A percentile compares a stretch with the other conserved stretches of the same genome.
These are phyloP conservation scores for Excoecaria cochinchinensis DNA, from an alignment of 345 rosid genomes.

Conservation along the genomic window DNA sequence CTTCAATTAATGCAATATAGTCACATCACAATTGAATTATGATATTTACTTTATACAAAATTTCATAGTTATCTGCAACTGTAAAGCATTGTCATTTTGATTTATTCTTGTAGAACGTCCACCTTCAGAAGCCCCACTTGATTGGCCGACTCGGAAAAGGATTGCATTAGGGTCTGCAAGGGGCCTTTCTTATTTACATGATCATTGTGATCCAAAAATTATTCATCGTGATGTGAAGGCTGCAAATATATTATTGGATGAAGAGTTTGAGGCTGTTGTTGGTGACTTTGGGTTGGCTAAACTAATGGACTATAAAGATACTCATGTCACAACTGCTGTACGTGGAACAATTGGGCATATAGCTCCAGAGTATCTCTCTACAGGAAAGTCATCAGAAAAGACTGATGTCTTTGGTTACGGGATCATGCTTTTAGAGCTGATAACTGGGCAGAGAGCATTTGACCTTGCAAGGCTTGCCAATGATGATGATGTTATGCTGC, in stretches of 20 bases:
- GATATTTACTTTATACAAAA: background rate
- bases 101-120: slow-evolving; percentile 25
- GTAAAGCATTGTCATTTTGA: background rate
- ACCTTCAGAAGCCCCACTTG: slow-evolving; percentile 26
- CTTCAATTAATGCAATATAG: background rate
- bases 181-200: slow-evolving; percentile 32
- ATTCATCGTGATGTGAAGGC: slow-evolving; percentile 38
- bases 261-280: slow-evolving; percentile 37
- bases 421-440: slow-evolving; percentile 35
- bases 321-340: slow-evolving; percentile 38
- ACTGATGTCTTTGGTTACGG: slow-evolving; percentile 37
- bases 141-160: slow-evolving; percentile 27
- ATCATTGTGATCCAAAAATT: slow-evolving; percentile 35
- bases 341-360: slow-evolving; percentile 36
- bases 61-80: background rate
- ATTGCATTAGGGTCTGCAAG: slow-evolving; percentile 35
- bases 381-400: slow-evolving; percentile 34
- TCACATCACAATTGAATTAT: background rate
- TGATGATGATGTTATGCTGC: slow-evolving; percentile 35
- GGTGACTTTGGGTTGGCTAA: slow-evolving; percentile 35
- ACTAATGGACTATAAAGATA: slow-evolving; percentile 34
- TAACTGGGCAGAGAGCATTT: slow-evolving; percentile 34
- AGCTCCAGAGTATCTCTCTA: slow-evolving; percentile 35
- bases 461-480: slow-evolving; percentile 36
- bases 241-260: slow-evolving; percentile 33